Evolutionary conservation across 2,329 filamentous ascomycete genomes (phyloP).

Genomic region (Exserohilum turcica): DNA sequence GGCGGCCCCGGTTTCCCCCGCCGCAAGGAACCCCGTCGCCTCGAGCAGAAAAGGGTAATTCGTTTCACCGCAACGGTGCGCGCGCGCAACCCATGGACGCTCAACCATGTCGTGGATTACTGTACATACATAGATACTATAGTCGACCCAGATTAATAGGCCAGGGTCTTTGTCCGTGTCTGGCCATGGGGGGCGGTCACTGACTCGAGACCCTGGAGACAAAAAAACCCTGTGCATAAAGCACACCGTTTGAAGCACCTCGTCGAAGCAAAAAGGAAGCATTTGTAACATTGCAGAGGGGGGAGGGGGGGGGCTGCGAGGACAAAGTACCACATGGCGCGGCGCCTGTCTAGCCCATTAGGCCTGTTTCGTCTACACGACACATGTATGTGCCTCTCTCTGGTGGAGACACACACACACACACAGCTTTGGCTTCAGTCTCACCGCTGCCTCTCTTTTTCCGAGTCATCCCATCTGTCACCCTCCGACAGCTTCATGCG

Average conservation of each 20-base stretch:
- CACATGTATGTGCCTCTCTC: not conserved
- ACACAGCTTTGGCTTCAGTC: too few relatives aligned
- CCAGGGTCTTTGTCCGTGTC: not conserved
- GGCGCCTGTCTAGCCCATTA: not conserved
- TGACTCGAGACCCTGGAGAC: conserved; percentile 14
- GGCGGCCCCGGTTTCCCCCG: not conserved
- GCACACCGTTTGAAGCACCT: conserved; percentile 16
- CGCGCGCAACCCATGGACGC: not conserved
- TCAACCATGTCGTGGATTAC: not conserved
- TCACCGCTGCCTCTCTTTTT: too few relatives aligned
- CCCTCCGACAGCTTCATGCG: conserved; percentile 2
- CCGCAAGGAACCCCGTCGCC: not conserved
- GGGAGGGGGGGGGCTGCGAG: too few relatives aligned
- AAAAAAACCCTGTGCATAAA: conserved; percentile 7
- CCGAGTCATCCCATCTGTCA: too few relatives aligned
- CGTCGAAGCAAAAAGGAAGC: conserved; percentile 16
- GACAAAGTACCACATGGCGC: not conserved
- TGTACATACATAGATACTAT: too few relatives aligned
- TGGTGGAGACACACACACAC: not conserved
- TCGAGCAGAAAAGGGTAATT: not conserved
- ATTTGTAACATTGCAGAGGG: conserved; percentile 3
- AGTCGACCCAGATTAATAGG: not conserved
- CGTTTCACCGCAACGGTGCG: not conserved
- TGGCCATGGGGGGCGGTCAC: not conserved
- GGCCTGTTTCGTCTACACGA: conserved; percentile 1